Evolutionary conservation across 176 grass and related monocot genomes (phyloP), one percentile per base, ranked within the genome.

Genomic region (Carex cristatella): DNA sequence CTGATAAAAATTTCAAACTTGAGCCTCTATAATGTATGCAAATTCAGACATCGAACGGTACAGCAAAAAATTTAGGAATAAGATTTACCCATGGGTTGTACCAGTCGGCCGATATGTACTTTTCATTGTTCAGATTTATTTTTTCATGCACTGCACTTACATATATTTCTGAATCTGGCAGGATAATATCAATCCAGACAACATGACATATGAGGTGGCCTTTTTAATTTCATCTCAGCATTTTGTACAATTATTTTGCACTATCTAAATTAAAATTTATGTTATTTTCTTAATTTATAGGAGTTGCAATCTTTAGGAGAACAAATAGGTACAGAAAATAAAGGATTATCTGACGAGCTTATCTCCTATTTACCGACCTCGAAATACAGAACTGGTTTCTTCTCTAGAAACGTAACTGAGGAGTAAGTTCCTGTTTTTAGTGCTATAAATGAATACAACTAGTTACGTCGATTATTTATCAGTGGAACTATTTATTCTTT

Each of bases 201-300:
- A 86, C 44, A 98, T 98, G 96, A 85, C 96, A 63, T 95, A 95
- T 19, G 93, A 98, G 96, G 96, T 93, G 84, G 66, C 70, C 82
- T 69, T 23, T 32, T 61, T 15, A 27, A 57, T 28, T 33, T 54
- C 35, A 78, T 13, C 40, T 62, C 5, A 59, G 3, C 18, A 68
- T 63, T 65, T 32, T 62, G 3, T 46, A 31, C 19, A 51, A 92
- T 76, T 46, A 48, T 18, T 48, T 3, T 33, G 4, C 68, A 44
- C 3, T 78, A 2, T 31, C 81, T 81, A 89, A 60, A 58, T 80
- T 15, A 49, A 7, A 44, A 27, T 75, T 79, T 65, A 23, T 75
- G 61, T 80, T 71, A 5, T 85, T 74, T 15, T 90, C 32, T 61
- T 79, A 61, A 59, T 84, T 4, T 90, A 19, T 81, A 92, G 96